Conservation (phyloP, 768 basidiomycete genomes). For the Leucosporidium yakuticum region DNA sequence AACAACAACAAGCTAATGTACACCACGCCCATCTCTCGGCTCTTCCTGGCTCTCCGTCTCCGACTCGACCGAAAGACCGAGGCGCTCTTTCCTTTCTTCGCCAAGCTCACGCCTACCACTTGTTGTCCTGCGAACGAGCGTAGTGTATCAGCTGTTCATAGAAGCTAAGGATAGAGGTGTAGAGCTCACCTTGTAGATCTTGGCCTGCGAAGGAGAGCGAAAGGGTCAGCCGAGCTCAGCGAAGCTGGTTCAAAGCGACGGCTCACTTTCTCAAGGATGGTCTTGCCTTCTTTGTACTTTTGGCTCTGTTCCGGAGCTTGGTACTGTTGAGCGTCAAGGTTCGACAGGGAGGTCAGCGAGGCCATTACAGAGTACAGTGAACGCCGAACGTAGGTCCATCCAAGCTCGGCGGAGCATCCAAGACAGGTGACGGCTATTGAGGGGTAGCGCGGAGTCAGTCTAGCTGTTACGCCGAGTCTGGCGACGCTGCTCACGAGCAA, state of each 20-base stretch:
- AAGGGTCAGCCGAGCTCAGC: not conserved
- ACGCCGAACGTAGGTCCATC: constrained; percentile 26
- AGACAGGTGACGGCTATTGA: not conserved
- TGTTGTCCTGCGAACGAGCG: no score
- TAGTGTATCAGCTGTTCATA: no score
- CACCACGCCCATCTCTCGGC: no score
- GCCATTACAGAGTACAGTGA: not conserved
- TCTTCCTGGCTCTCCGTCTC: no score
- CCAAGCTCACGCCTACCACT: no score
- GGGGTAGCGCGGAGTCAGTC: no score
- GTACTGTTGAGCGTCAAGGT: not conserved
- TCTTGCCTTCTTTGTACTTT: constrained; percentile 28
- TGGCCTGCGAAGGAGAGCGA: not conserved
- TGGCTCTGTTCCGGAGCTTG: not conserved
- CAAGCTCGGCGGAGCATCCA: constrained; percentile 17
- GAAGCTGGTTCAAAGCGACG: not conserved
- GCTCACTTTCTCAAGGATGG: constrained; percentile 22
- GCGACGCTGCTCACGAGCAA: constrained; percentile 4
- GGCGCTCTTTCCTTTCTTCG: no score
- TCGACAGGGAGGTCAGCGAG: not conserved
- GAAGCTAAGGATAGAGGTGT: no score
- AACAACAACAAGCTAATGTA: no score
- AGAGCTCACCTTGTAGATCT: constrained; percentile 21
- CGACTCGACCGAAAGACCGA: no score
- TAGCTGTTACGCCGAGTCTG: no score